A percentile compares a stretch with the other conserved stretches of the same genome.
phyloP scores from a whole-genome alignment of 2,329 filamentous ascomycete genomes.

The Beauveria varroae region DNA sequence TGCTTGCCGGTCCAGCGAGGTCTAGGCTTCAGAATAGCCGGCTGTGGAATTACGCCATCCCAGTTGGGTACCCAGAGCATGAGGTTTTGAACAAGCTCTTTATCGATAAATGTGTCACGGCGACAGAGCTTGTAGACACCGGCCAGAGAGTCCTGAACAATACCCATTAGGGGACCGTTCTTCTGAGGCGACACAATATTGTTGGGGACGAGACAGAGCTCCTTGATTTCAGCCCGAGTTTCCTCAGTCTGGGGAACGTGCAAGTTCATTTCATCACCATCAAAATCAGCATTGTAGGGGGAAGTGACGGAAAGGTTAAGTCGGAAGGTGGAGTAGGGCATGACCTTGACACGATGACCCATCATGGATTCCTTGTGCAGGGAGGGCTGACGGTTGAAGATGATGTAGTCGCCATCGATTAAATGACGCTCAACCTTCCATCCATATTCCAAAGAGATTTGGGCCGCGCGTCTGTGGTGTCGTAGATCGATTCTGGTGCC shows the following conservation, averaged over 20 bases:
- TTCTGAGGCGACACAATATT: slow-evolving; percentile 98
- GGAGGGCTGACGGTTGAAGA: slow-evolving; percentile 99
- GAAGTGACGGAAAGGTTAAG: slow-evolving; percentile 96
- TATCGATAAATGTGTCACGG: slow-evolving; percentile 82
- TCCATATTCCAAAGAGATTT: slow-evolving; percentile 84
- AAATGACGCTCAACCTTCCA: slow-evolving; percentile 99
- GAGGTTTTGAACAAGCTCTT: slow-evolving; percentile 91
- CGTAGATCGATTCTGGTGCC: slow-evolving; percentile 92
- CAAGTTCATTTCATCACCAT: slow-evolving; percentile 99
- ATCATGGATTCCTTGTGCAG: slow-evolving; percentile 99
- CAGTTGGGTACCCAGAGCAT: slow-evolving; percentile 97
- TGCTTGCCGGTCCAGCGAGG: slow-evolving; percentile 98
- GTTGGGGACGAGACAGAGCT: slow-evolving; percentile 94
- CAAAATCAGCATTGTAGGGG: slow-evolving; percentile 99
- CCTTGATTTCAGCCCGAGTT: slow-evolving; percentile 86
- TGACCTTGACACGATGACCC: slow-evolving; percentile 94
- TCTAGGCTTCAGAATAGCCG: slow-evolving; percentile 86
- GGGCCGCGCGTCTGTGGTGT: slow-evolving; percentile 80
- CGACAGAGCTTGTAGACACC: slow-evolving; percentile 96
- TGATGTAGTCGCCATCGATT: slow-evolving; percentile 92
- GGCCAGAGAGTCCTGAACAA: slow-evolving; percentile 94
- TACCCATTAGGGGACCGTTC: slow-evolving; percentile 97
- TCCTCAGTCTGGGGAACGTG: slow-evolving; percentile 98
- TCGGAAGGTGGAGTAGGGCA: slow-evolving; percentile 98
- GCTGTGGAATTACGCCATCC: slow-evolving; percentile 89